Base-by-base conservation (phyloP, 2,329 filamentous ascomycete genomes). In the Didymella keratinophila region DNA sequence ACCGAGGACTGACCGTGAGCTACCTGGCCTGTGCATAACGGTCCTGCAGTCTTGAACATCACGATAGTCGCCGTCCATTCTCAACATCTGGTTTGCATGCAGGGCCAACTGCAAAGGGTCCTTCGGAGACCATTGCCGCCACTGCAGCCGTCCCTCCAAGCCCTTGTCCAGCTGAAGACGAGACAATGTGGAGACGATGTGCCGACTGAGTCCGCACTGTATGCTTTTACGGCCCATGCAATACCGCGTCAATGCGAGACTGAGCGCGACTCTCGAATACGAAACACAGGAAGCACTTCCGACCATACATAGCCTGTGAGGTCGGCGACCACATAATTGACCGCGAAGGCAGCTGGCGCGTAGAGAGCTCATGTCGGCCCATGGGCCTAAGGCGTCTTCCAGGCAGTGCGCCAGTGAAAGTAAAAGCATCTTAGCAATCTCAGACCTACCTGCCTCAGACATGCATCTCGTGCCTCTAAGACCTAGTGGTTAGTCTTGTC, bases 111-210 rank as follows among this genome's bases (percentile, higher is more conserved):
- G 39, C 21, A 16, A 14, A 14, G 20, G 3, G 11, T 42, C 3
- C 11, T 23, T 18, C 7, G 6, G 5, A 16, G 10, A 20, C 18
- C 12, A 6, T 21, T 14, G n/a, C 20, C 10, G 8, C 10, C 7
- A 6, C 5, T 8, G 12, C 20, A 14, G 11, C 20, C 20, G 4
- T 25, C 21, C 9, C 2, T 16, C 27, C 10, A 16, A 32, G 16
- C 46, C 46, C 46, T 5, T 49, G 32, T 49, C 32, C 14, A 49
- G 32, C 46, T 49, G 46, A 39, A 37, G 20, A 46, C 16, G 8
- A 23, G 5, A 23, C 2, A 16, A 23, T n/a, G n/a, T n/a, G n/a
- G 8, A 23, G 5, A 23, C 2, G 8, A 25, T 3, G n/a, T 37
- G 34, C 37, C 23, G 37, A 9, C 37, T 21, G 18, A 12, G 12